These are phyloP conservation scores for Penicillium atrosanguineum DNA, from an alignment of 495 filamentous ascomycete genomes.

Conservation along the genomic window DNA sequence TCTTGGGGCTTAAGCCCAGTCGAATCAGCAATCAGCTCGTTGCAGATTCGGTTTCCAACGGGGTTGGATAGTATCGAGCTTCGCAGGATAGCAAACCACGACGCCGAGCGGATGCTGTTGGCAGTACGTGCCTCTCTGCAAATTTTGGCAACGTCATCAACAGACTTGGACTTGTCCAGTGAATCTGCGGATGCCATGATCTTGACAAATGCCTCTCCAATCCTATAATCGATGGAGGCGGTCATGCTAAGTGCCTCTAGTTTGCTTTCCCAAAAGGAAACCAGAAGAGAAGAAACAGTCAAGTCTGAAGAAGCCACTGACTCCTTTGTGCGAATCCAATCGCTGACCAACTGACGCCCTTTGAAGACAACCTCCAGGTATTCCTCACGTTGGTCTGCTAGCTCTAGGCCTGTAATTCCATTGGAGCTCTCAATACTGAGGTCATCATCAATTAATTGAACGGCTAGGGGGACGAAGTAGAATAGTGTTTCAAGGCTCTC, in stretches of 20 bases:
- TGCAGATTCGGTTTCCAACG: slow-evolving; percentile 47
- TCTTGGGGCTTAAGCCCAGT: slow-evolving; percentile 50
- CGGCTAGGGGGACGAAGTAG: slow-evolving; percentile 49
- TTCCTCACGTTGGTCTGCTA: slow-evolving; percentile 54
- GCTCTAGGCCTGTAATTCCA: slow-evolving; percentile 48
- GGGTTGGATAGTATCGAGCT: slow-evolving; percentile 34
- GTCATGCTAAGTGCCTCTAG: slow-evolving; percentile 30
- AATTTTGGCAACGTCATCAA: slow-evolving; percentile 34
- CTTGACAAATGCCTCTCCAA: slow-evolving; percentile 44
- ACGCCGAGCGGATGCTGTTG: slow-evolving; percentile 41
- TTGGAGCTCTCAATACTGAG: slow-evolving; percentile 56
- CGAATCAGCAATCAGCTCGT: slow-evolving; percentile 58
- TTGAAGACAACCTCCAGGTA: slow-evolving; percentile 59
- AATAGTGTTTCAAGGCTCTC: slow-evolving; percentile 39
- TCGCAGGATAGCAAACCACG: slow-evolving; percentile 37
- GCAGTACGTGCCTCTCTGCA: slow-evolving; percentile 36
- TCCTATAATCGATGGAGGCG: slow-evolving; percentile 35
- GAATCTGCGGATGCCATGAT: slow-evolving; percentile 32
- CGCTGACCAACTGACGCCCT: slow-evolving; percentile 51
- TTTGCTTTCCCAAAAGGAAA: slow-evolving; percentile 36
- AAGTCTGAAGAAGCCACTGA: slow-evolving; percentile 7
- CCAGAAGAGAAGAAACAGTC: slow-evolving; percentile 25
- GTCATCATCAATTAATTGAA: slow-evolving; percentile 63
- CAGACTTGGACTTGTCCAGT: slow-evolving; percentile 23
- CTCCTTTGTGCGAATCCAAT: slow-evolving; percentile 38